Evolutionary conservation across 2,329 filamentous ascomycete species (phyloP), one percentile per base, ranked within the genome.

Genomic region (Pestalotiopsis sp.): DNA sequence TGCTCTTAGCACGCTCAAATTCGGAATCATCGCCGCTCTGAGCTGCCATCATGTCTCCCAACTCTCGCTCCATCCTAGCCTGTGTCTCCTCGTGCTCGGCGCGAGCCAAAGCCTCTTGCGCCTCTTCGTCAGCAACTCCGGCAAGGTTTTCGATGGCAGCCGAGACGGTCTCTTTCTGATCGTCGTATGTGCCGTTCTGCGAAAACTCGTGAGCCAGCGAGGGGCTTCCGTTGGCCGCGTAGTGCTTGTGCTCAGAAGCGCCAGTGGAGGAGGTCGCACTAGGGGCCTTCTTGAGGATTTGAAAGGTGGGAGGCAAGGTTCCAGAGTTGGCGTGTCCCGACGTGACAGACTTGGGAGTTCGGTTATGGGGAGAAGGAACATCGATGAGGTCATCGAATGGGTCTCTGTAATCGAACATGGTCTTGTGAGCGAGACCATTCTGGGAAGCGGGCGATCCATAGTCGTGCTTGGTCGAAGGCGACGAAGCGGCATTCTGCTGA

Each of bases 101-200:
- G 67, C 87, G 83, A 62, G 86, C 88, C 68, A 94, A 81, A 61
- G 91, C 90, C 75, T 92, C 87, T 74, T 90, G 89, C 2, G 92
- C 90, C 75, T 87, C 84, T 7, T 81, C 78, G 70, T 87, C 82
- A 23, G 80, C 85, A 73, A 83, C 81, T 64, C 79, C 78, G 58
- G 91, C 92, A 71, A 94, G 83, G 57, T 90, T 90, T 72, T 84
- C 87, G 56, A 94, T 84, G 31, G 92, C 90, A 68, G 93, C 89
- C 23, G 91, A 85, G 38, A 96, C 92, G 64, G 90, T 92, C 79
- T 94, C 91, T 72, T 84, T 89, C 66, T 81, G 78, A 61, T 80
- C 76, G 67, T 72, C 72, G n/a, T 67, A 69, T 14, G 71, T 69
- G 4, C 72, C 70, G 2, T 49, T 41, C 39, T 31, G 64, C 36